These are phyloP conservation scores for Botrytis aclada DNA, from an alignment of 2,329 filamentous ascomycete species.

Conservation along the genomic window DNA sequence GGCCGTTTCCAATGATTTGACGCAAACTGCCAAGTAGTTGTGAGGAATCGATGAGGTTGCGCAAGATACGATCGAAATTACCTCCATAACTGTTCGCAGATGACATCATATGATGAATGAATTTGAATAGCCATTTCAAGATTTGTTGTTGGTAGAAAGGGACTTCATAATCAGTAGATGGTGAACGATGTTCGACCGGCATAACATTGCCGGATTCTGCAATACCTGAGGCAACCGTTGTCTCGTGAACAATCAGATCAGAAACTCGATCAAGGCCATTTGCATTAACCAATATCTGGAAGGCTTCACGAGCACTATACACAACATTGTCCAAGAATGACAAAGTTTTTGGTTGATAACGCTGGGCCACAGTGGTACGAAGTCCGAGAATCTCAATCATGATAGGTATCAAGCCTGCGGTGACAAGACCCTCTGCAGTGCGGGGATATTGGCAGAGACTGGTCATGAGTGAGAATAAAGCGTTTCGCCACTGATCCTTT, in stretches of 20 bases:
- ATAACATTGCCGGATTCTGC: constrained; percentile 71
- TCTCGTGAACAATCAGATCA: constrained; percentile 78
- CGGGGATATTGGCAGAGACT: constrained; percentile 73
- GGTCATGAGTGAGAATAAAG: constrained; percentile 81
- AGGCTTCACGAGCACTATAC: constrained; percentile 79
- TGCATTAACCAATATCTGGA: constrained; percentile 76
- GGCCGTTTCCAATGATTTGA: constrained; percentile 75
- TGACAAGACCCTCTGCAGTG: constrained; percentile 78
- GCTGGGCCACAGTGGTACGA: constrained; percentile 75
- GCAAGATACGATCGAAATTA: constrained; percentile 83
- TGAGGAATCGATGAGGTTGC: constrained; percentile 92
- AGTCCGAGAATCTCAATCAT: constrained; percentile 85
- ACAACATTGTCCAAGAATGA: constrained; percentile 86
- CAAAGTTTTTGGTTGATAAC: constrained; percentile 79
- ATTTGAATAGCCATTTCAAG: constrained; percentile 90
- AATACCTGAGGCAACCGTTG: constrained; percentile 64
- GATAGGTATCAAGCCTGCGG: constrained; percentile 84
- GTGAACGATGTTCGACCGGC: constrained; percentile 67
- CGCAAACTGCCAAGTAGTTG: constrained; percentile 76
- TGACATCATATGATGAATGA: constrained; percentile 92
- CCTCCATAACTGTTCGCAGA: constrained; percentile 67
- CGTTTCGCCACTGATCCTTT: constrained; percentile 84
- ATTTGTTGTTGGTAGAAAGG: constrained; percentile 92
- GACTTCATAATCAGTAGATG: constrained; percentile 87
- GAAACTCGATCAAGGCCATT: constrained; percentile 87